These are phyloP conservation scores for Penicillium turbatum DNA, from an alignment of 495 filamentous ascomycete species.

Conservation along the genomic window DNA sequence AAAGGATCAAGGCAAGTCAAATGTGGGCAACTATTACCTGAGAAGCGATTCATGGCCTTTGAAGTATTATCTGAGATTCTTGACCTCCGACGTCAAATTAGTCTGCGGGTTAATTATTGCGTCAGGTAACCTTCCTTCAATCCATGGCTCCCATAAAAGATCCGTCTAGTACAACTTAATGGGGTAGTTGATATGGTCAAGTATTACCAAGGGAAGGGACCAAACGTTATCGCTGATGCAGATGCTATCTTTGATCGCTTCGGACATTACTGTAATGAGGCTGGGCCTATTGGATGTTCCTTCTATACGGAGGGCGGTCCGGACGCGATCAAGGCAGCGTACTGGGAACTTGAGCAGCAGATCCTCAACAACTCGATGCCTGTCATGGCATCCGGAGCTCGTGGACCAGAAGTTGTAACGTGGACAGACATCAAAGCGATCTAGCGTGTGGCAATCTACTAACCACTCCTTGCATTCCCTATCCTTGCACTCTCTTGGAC, in stretches of 20 bases:
- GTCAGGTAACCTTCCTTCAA: too few relatives aligned
- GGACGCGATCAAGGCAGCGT: slow-evolving; percentile 36
- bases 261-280: slow-evolving; percentile 45
- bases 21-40: too few relatives aligned
- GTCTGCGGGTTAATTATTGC: too few relatives aligned
- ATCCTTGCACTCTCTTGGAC: too few relatives aligned
- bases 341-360: slow-evolving; percentile 33
- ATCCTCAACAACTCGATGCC: slow-evolving; percentile 45
- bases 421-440: slow-evolving; percentile 40
- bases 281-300: slow-evolving; percentile 36
- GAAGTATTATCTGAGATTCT: too few relatives aligned
- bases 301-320: slow-evolving; percentile 39
- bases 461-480: slow-evolving; percentile 56
- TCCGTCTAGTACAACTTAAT: too few relatives aligned
- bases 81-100: too few relatives aligned
- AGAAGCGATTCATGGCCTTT: too few relatives aligned
- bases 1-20: too few relatives aligned
- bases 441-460: slow-evolving; percentile 44
- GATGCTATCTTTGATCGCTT: slow-evolving; percentile 48
- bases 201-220: slow-evolving; percentile 39
- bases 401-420: slow-evolving; percentile 41
- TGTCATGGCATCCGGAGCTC: slow-evolving; percentile 29
- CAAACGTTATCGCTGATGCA: slow-evolving; percentile 44
- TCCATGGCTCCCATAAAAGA: too few relatives aligned
- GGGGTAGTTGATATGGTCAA: slow-evolving; percentile 51